These are phyloP conservation scores for Trichophaea hybrida DNA, from an alignment of 2,329 filamentous ascomycete species.

Conservation along the genomic window DNA sequence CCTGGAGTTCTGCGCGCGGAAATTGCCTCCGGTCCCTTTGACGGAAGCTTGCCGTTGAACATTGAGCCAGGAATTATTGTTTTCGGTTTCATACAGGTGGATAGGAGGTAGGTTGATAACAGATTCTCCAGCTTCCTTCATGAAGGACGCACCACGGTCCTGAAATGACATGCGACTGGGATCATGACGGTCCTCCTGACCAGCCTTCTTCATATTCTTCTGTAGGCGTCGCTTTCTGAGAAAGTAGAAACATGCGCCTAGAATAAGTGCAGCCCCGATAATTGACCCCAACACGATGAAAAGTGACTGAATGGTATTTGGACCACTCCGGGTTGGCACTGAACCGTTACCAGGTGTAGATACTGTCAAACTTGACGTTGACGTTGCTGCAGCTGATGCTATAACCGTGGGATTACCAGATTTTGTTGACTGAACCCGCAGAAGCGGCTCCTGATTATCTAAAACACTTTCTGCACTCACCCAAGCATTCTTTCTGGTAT, in stretches of 20 bases:
- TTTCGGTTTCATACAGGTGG: not conserved
- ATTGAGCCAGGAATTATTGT: not conserved
- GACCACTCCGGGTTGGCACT: not conserved
- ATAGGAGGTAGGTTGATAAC: not conserved
- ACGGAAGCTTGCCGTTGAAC: not conserved
- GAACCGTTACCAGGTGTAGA: not conserved
- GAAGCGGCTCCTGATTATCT: not conserved
- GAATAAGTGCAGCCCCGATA: constrained; percentile 18
- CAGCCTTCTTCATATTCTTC: constrained; percentile 10
- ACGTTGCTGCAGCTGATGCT: not conserved
- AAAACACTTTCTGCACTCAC: constrained; percentile 21
- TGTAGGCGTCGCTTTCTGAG: constrained; percentile 19
- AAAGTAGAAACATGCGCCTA: constrained; percentile 19
- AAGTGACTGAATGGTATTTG: constrained; percentile 22
- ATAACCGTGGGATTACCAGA: not conserved
- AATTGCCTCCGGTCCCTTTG: not conserved
- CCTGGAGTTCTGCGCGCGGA: not conserved
- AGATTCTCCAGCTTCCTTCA: constrained; percentile 23
- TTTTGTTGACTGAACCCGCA: not conserved
- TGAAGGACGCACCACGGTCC: constrained; percentile 26
- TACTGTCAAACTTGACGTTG: not conserved
- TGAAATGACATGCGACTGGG: constrained; percentile 24
- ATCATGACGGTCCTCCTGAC: not conserved
- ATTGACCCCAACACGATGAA: constrained; percentile 25
- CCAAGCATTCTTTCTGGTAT: constrained; percentile 22